Evolutionary conservation across 164 flowering plant genomes (phyloP).

Genomic region (Tetrastigma voinierianum): DNA sequence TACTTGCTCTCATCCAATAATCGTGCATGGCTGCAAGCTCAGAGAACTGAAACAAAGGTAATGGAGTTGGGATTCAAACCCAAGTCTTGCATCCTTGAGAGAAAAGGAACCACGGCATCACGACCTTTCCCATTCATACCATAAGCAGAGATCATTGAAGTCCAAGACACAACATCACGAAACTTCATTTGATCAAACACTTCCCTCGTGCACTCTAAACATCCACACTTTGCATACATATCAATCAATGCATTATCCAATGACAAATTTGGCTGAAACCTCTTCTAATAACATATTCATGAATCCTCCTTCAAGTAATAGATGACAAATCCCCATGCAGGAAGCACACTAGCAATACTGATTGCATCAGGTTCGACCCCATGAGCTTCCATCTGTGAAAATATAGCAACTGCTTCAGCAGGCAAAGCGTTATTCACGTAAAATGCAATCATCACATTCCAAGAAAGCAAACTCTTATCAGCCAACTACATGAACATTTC

Average conservation of each 20-base stretch:
- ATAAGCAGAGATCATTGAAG: no score
- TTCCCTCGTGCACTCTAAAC: conserved; percentile 27
- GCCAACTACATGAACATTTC: conserved; percentile 24
- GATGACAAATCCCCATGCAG: conserved; percentile 38
- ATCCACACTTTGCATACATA: conserved; percentile 47
- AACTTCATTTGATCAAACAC: conserved; percentile 35
- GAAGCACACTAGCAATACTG: conserved; percentile 34
- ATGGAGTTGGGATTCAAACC: conserved; percentile 36
- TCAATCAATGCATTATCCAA: conserved; percentile 41
- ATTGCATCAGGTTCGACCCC: conserved; percentile 31
- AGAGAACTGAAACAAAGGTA: conserved; percentile 35
- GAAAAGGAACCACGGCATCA: conserved; percentile 31
- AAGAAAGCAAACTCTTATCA: conserved; percentile 30
- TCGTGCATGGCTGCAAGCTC: conserved; percentile 44
- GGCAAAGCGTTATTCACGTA: conserved; percentile 40
- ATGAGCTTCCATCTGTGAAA: conserved; percentile 24
- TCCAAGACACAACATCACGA: no score
- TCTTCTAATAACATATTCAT: conserved; percentile 28
- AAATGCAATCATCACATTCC: conserved; percentile 40
- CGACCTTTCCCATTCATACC: conserved; percentile 26
- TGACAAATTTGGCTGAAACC: conserved; percentile 26
- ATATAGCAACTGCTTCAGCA: conserved; percentile 29
- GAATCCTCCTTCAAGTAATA: conserved; percentile 28
- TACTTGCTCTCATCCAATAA: conserved; percentile 28
- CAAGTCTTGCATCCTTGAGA: conserved; percentile 23